Evolutionary conservation across 768 basidiomycete genomes (phyloP), one percentile per base, ranked within the genome.

Genomic region (Leucocoprinus sp.): DNA sequence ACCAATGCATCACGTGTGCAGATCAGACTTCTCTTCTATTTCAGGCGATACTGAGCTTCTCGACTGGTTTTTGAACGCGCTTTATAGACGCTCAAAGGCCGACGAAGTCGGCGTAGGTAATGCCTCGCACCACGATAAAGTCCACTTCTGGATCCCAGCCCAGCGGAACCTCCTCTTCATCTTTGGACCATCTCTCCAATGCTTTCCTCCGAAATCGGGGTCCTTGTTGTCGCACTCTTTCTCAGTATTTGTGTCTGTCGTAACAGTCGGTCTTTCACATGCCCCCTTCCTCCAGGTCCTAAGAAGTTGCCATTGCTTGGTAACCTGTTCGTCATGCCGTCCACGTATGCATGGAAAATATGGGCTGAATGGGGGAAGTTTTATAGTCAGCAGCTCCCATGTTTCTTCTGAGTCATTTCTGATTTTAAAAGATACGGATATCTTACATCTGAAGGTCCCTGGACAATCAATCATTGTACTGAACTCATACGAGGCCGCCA

Each of bases 291-390:
- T 14, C 62, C 65, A 7, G 67, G 72, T 9, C 72, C 73, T 5
- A 63, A 58, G 37, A 64, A 63, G 22, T 53, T 68, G 9, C 73
- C 72, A 3, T 37, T 74, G 5, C 22, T 75, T 27, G 72, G 70
- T 1, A 75, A 74, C 48, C 50, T 71, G 14, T 55, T 69, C 2
- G 64, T 69, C 34, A 61, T 74, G 53, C 73, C 74, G 12, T 57
- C 64, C 5, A 44, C 54, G 27, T 64, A 61, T 18, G 60, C 65
- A n/a, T 75, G 72, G 71, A 53, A 70, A 44, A 59, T 64, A 19
- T 73, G 67, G 46, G 27, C 58, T 3, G 50, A 64, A 39, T 75
- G 73, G 74, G 65, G 60, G 15, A 55, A 62, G 42, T 60, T 66
- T 57, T 74, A 65, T 36, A 62, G 73, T 60, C 33, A 11, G 52